Conservation (phyloP, 2,329 filamentous ascomycete species). For the Penicillium sp. region DNA sequence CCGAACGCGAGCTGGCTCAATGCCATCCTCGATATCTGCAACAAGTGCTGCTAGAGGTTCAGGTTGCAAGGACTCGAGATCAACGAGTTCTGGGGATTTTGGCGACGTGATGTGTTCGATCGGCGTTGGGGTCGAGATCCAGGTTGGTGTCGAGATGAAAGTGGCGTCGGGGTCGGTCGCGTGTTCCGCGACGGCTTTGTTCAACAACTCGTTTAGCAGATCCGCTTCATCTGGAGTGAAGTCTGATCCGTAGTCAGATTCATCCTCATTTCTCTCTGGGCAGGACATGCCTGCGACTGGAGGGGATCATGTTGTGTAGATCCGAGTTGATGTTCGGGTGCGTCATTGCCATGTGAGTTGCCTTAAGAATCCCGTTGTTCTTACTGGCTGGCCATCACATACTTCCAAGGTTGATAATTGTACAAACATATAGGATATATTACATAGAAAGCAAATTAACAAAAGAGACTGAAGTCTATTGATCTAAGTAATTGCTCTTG, state of each 20-base stretch:
- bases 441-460: background rate
- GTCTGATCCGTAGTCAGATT: slow-evolving; percentile 63
- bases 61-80: slow-evolving; percentile 22
- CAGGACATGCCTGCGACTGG: slow-evolving; percentile 36
- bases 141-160: slow-evolving; percentile 11
- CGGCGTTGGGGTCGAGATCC: slow-evolving; percentile 24
- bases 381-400: slow-evolving; percentile 10
- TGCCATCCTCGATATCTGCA: slow-evolving; percentile 47
- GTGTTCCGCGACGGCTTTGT: slow-evolving; percentile 42
- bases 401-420: background rate
- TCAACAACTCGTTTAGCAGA: slow-evolving; percentile 53
- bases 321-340: slow-evolving; percentile 8
- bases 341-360: slow-evolving; percentile 16
- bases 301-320: slow-evolving; percentile 23
- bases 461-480: slow-evolving; percentile 16
- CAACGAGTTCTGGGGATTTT: slow-evolving; percentile 4
- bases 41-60: slow-evolving; percentile 23
- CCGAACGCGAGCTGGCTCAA: slow-evolving; percentile 38
- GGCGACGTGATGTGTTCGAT: slow-evolving; percentile 5
- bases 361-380: slow-evolving; percentile 13
- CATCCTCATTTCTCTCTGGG: slow-evolving; percentile 26
- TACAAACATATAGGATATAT: background rate
- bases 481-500: slow-evolving; percentile 15
- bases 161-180: slow-evolving; percentile 23
- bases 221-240: slow-evolving; percentile 59